phyloP scores from a whole-genome alignment of 345 rosid genomes.

The Trapa incisa region DNA sequence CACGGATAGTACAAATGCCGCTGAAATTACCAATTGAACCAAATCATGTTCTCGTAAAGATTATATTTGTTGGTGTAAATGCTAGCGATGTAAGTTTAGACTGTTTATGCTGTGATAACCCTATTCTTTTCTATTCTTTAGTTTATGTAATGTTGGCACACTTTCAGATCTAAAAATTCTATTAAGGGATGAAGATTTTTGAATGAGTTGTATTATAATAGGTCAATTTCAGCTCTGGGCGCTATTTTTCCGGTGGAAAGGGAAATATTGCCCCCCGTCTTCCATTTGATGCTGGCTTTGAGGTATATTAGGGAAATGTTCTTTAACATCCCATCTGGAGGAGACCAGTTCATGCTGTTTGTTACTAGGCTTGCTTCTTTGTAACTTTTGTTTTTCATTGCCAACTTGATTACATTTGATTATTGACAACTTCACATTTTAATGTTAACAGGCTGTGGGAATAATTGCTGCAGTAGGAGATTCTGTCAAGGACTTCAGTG shows the following conservation, averaged over 20 bases:
- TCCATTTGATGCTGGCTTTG: constrained; percentile 96
- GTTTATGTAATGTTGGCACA: neutral
- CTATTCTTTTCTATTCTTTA: neutral
- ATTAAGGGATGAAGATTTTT: neutral
- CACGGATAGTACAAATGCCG: constrained; percentile 35
- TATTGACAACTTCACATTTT: neutral
- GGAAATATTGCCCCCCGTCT: constrained; percentile 36
- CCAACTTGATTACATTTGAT: neutral
- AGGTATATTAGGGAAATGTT: constrained; percentile 27
- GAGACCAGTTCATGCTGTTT: neutral
- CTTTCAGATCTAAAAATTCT: neutral
- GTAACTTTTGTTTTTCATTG: neutral
- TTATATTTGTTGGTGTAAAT: constrained; percentile 89
- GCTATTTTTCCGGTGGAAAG: constrained; percentile 50
- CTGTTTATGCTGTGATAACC: neutral
- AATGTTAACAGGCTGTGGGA: constrained; percentile 63
- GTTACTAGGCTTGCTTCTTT: neutral
- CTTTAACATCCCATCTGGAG: neutral
- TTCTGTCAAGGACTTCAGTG: constrained; percentile 51
- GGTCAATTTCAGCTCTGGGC: constrained; percentile 97
- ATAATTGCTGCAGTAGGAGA: constrained; percentile 81
- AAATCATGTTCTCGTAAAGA: constrained; percentile 65
- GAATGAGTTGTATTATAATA: constrained; percentile 13
- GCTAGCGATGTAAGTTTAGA: constrained; percentile 94
- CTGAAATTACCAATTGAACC: constrained; percentile 57